Evolutionary conservation across 257 asterid species (phyloP), one percentile per base, ranked within the genome.

Genomic region (Capsicum rhomboideum): DNA sequence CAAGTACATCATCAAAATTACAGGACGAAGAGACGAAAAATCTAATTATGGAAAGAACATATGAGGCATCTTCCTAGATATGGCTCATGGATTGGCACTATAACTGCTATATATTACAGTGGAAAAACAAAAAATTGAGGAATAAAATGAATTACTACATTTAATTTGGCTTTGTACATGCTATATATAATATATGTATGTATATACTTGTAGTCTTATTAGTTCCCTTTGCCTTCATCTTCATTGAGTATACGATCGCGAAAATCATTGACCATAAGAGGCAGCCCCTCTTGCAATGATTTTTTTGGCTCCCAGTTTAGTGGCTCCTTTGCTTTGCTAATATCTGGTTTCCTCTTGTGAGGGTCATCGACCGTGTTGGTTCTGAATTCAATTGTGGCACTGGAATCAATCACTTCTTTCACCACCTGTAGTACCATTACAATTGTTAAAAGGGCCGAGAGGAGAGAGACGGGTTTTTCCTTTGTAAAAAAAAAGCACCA

Each of bases 261-360:
- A 59, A 96, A 96, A 86, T n/a, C n/a, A n/a, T n/a, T n/a, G n/a
- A n/a, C n/a, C n/a, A n/a, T n/a, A n/a, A n/a, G n/a, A n/a, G n/a
- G n/a, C n/a, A n/a, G n/a, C n/a, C n/a, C n/a, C n/a, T n/a, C n/a
- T n/a, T n/a, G n/a, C n/a, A n/a, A n/a, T n/a, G n/a, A n/a, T n/a
- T n/a, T n/a, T n/a, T n/a, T n/a, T n/a, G n/a, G n/a, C n/a, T n/a
- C n/a, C n/a, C n/a, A n/a, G n/a, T n/a, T n/a, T n/a, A n/a, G n/a
- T n/a, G n/a, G n/a, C n/a, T 96, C 95, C 90, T 91, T 96, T 63
- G 99, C 99, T 87, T 93, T 94, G 89, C 86, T 89, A 23, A 96
- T 96, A 83, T 96, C 99, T 17, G 99, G 99, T 83, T 96, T 96
- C 86, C 99, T 91, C 90, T 94, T 94, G 83, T 96, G 99, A 85